Base-by-base conservation (phyloP, 2,329 filamentous ascomycete species). In the Fusarium marasasianum region DNA sequence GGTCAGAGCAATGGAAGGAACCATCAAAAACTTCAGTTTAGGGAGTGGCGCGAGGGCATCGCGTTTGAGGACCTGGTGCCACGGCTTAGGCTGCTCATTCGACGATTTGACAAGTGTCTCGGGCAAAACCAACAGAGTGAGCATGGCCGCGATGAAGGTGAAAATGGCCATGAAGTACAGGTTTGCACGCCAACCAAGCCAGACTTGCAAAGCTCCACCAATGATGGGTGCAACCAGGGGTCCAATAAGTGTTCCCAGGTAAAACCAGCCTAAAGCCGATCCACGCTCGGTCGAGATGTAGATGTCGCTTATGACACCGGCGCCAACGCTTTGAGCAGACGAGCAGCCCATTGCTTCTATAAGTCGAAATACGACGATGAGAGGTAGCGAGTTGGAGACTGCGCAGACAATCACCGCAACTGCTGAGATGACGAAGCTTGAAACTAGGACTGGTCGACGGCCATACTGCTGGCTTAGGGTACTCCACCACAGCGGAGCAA, bases 221-320 rank as follows among this genome's bases (percentile, higher is more conserved):
- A 55, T 55, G 24, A 55, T 63, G 18, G 65, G 61, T 6, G 62
- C 62, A 8, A 68, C 50, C 31, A 68, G 17, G 13, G 65, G 65
- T 1, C 65, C 61, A 24, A 68, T 58, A 8, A 68, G 62, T 13
- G 62, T 68, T 20, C 65, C 65, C 11, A 68, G 26, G 35, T 68
- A 68, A 20, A 68, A 68, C 65, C 65, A 68, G 18, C 65, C 65
- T 3, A 68, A 24, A 5, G 62, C 65, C 3, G 62, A 59, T 29
- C 65, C 65, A 29, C 65, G 62, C 33, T 66, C 65, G 8, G 65
- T 67, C 37, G 62, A 53, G 44, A 53, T 53, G 20, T 66, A 67
- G 40, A 67, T 53, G 18, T 67, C 65, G 12, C 65, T 53, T n/a
- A 67, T 67, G 37, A 67, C 62, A 1, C 65, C 65, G 2, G 58